Evolutionary conservation across 345 rosid genomes (phyloP), one percentile per base, ranked within the genome.

Genomic region (Lagerstroemia speciosa): DNA sequence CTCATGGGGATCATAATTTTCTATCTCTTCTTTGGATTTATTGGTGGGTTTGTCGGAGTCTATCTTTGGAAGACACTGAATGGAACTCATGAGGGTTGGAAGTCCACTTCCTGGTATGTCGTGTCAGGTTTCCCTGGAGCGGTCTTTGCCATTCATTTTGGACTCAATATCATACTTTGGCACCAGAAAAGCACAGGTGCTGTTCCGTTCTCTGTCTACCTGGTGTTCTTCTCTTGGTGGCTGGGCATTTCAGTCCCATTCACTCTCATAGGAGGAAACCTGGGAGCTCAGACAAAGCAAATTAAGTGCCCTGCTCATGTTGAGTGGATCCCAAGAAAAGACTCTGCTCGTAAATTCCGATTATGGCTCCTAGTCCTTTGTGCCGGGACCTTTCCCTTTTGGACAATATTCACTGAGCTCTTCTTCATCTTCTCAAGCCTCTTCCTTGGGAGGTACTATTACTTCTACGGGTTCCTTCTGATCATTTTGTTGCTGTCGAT

Each of bases 381-480:
- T 17, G 75, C 26, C 4, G 75, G 67, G 32, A 38, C 8, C 0
- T 33, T 72, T 19, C 75, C 67, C 0, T 72, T 67, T 0, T 11
- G 62, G 1, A 61, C 67, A 0, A 65, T 72, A 8, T 67, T 45
- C 65, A 4, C 11, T 0, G 75, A 72, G 43, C 46, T 72, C 19
- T 34, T 67, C 71, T 67, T 19, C 75, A 66, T 72, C 29, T 46
- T 67, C 3, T 43, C 31, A 12, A 46, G 67, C 62, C 0, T 67
- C 22, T 72, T 17, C 11, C 0, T 72, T 1, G 71, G 75, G 16
- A 17, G 75, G 58, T 58, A 66, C 62, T 72, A 72, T 70, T 58
- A 67, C 33, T 0, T 26, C 8, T 67, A 60, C 0, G 62, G 75
- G 32, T 24, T 19, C 75, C 66, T 67, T 33, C 46, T 46, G 33